Evolutionary conservation across 2,329 filamentous ascomycete species (phyloP).

Genomic region (Penicillium sp.): DNA sequence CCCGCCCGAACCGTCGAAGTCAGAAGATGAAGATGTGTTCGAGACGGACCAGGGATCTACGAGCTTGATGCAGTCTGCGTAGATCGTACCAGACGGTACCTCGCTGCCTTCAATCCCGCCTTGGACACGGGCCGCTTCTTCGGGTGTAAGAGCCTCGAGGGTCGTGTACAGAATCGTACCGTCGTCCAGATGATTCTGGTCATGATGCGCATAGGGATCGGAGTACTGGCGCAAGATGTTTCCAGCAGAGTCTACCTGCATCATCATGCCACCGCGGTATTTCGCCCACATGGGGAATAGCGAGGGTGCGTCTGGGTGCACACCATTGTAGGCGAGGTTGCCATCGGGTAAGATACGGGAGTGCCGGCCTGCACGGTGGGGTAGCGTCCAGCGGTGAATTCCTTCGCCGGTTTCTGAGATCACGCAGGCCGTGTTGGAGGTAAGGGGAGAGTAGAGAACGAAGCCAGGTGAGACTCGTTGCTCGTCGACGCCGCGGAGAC

Average conservation of each 20-base stretch:
- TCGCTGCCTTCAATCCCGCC: conserved; percentile 46
- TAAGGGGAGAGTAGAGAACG: conserved; percentile 45
- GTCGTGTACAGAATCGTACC: conserved; percentile 46
- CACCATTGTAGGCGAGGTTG: conserved; percentile 47
- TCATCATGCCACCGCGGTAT: conserved; percentile 49
- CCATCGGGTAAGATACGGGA: conserved; percentile 47
- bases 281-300: conserved; percentile 49
- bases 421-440: conserved; percentile 41
- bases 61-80: conserved; percentile 47
- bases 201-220: conserved; percentile 48
- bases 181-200: conserved; percentile 48
- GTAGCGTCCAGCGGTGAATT: conserved; percentile 47
- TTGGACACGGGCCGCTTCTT: conserved; percentile 37
- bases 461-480: conserved; percentile 41
- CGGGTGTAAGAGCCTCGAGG: conserved; percentile 39
- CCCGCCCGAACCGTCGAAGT: conserved; percentile 18
- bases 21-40: conserved; percentile 18
- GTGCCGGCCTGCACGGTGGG: conserved; percentile 44
- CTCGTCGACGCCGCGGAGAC: conserved; percentile 42
- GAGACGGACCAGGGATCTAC: conserved; percentile 32
- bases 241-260: conserved; percentile 40
- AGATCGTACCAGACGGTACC: conserved; percentile 15
- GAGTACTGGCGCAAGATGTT: conserved; percentile 41
- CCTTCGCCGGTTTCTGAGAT: conserved; percentile 44
- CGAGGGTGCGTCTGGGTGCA: conserved; percentile 39